Conservation (phyloP, 169 alveolate genomes). For the Plasmodium gonderi region DNA sequence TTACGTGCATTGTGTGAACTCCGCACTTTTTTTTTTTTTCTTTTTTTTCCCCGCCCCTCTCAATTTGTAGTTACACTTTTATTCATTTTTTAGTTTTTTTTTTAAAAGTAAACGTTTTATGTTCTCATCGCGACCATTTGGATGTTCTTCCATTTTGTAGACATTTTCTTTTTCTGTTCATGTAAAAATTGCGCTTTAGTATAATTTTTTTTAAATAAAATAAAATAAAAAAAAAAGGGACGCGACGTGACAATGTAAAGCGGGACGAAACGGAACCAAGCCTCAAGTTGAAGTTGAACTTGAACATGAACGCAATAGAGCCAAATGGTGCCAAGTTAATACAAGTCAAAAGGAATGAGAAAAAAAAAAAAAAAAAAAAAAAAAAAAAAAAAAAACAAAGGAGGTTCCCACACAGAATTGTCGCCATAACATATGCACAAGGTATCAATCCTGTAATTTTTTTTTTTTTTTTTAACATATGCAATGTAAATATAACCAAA, state of each 20-base stretch:
- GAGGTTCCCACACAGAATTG: not conserved
- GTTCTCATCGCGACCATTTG: too few species aligned
- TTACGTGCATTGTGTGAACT: not conserved
- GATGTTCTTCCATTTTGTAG: conserved; percentile 4
- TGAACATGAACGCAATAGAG: too few species aligned
- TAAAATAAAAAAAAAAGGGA: not conserved
- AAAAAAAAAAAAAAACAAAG: not conserved
- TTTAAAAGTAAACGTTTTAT: conserved; percentile 1
- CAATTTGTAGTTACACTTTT: not conserved
- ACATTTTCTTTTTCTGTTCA: conserved; percentile 1
- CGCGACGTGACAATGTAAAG: not conserved
- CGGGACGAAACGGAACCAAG: not conserved
- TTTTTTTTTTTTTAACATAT: too few species aligned
- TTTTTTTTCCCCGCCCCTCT: not conserved
- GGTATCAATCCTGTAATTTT: too few species aligned
- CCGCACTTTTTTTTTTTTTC: not conserved
- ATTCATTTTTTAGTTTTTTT: conserved; percentile 11
- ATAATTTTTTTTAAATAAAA: not conserved
- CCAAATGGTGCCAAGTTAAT: too few species aligned
- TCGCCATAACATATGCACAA: not conserved
- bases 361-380: not conserved
- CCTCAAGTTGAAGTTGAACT: too few species aligned
- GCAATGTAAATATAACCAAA: too few species aligned
- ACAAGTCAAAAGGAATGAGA: not conserved
- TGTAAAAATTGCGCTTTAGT: conserved; percentile 1